These are phyloP conservation scores for Harrya chromipes DNA, from an alignment of 768 basidiomycete species.

Conservation along the genomic window DNA sequence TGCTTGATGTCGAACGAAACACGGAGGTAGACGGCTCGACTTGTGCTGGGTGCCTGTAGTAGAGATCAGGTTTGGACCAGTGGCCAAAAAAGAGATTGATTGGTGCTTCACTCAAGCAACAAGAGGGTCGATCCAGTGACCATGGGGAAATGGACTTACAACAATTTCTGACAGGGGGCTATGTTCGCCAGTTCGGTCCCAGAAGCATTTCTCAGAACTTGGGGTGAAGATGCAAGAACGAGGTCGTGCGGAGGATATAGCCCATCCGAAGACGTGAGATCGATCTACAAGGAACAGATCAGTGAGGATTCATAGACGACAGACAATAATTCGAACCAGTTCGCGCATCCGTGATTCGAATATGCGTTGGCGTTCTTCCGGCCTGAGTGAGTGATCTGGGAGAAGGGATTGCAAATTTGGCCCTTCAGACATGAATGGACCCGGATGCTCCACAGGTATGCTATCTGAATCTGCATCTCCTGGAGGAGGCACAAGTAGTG, in stretches of 20 bases:
- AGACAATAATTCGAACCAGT: not conserved
- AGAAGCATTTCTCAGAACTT: not conserved
- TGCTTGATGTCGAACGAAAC: not conserved
- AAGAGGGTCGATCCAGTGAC: too few species aligned
- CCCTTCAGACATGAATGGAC: too few species aligned
- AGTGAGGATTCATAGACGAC: too few species aligned
- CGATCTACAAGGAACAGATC: not conserved
- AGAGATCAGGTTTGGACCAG: too few species aligned
- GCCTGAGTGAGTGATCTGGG: too few species aligned
- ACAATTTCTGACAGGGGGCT: not conserved
- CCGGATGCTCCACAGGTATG: too few species aligned
- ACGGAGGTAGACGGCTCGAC: not conserved
- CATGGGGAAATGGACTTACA: not conserved
- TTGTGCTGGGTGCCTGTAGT: not conserved
- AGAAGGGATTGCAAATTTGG: too few species aligned
- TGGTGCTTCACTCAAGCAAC: too few species aligned
- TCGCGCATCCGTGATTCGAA: not conserved
- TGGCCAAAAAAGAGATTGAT: too few species aligned
- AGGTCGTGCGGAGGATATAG: not conserved
- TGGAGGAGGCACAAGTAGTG: too few species aligned
- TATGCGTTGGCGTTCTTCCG: not conserved
- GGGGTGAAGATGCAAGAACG: not conserved
- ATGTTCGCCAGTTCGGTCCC: too few species aligned
- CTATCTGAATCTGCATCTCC: too few species aligned
- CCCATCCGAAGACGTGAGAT: not conserved